Percentiles rank a stretch among this genome's conserved stretches.
phyloP scores from a whole-genome alignment of 306 rosid species.

The Malus asiatica region DNA sequence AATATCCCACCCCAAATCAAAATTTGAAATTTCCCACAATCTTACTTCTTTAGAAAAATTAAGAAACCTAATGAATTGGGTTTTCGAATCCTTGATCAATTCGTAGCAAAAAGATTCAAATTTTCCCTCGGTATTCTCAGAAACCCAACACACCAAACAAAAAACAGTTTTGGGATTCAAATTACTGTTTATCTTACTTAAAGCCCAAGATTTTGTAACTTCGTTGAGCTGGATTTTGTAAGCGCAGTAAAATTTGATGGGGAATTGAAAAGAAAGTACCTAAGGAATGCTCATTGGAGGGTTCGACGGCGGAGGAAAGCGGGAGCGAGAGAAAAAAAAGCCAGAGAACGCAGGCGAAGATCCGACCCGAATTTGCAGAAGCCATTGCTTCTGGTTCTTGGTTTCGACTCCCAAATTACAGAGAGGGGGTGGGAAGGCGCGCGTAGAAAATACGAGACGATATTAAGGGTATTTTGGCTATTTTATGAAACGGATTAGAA shows the following conservation, averaged over 20 bases:
- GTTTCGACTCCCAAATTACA: not conserved
- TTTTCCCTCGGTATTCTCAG: not conserved
- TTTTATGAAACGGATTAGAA: not conserved
- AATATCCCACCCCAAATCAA: not conserved
- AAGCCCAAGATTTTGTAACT: constrained; percentile 5
- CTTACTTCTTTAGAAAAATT: not conserved
- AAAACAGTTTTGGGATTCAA: not conserved
- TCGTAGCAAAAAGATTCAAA: not conserved
- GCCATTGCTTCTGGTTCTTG: constrained; percentile 21
- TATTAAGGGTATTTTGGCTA: constrained; percentile 10
- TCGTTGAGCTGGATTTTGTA: not conserved
- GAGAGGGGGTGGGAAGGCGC: constrained; percentile 16
- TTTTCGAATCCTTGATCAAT: not conserved
- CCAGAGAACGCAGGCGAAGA: constrained; percentile 19
- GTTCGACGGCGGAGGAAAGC: constrained; percentile 1
- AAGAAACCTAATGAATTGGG: not conserved
- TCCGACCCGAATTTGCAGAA: constrained; percentile 7
- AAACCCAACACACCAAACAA: not conserved
- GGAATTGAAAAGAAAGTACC: constrained; percentile 31
- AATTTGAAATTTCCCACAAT: not conserved
- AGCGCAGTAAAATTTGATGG: not conserved
- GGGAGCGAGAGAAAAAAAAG: constrained; percentile 13
- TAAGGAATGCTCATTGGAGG: constrained; percentile 24
- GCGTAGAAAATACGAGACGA: constrained; percentile 32
- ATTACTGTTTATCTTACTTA: not conserved